These are phyloP conservation scores for Trichopus zeylanicus DNA, from an alignment of 116 monocot genomes.

Conservation along the genomic window DNA sequence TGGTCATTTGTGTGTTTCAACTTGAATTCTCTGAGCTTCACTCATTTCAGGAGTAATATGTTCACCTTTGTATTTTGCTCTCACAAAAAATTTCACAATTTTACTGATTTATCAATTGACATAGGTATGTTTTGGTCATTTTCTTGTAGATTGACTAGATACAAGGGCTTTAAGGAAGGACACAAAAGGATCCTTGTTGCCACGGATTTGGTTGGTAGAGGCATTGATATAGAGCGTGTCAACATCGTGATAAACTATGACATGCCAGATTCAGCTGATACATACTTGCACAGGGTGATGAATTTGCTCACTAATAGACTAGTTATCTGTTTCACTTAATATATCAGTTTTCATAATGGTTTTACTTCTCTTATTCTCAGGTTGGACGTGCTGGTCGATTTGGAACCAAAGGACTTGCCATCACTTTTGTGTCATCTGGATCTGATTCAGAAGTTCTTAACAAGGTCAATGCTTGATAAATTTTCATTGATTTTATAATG, in stretches of 20 bases:
- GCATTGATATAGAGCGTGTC: constrained; percentile 98
- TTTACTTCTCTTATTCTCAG: constrained; percentile 16
- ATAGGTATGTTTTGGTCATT: neutral
- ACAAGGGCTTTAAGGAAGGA: constrained; percentile 98
- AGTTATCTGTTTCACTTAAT: no score
- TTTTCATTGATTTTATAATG: neutral
- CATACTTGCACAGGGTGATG: constrained; percentile 90
- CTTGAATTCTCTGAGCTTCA: neutral
- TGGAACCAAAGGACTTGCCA: constrained; percentile 97
- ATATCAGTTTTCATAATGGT: neutral
- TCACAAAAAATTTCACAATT: no score
- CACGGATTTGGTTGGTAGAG: constrained; percentile 95
- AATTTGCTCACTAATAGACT: no score
- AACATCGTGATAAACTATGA: constrained; percentile 99
- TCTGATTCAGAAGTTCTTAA: constrained; percentile 94
- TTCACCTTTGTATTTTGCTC: no score
- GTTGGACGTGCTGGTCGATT: constrained; percentile 95
- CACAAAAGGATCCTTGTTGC: constrained; percentile 98
- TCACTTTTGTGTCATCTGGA: constrained; percentile 88
- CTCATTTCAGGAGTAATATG: no score
- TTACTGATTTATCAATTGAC: neutral
- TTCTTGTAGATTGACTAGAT: constrained; percentile 67
- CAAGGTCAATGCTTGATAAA: constrained; percentile 32
- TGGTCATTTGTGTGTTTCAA: neutral
- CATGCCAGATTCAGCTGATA: constrained; percentile 99